phyloP scores from a whole-genome alignment of 768 basidiomycete species.

The Rhizopogon rudus region DNA sequence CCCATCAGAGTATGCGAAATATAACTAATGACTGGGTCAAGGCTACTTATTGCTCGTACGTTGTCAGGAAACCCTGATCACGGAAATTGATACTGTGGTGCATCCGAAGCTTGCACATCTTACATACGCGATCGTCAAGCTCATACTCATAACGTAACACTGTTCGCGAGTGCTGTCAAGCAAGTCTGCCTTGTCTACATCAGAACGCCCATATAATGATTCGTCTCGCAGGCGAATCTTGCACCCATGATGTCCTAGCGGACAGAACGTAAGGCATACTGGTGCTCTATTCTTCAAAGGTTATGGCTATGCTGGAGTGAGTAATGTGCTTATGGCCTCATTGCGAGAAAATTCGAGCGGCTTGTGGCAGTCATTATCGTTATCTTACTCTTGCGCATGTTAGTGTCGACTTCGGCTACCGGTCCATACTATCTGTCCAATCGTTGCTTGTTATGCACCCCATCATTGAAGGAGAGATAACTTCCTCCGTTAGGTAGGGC shows the following conservation, averaged over 20 bases:
- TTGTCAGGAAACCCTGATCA: too few relatives aligned
- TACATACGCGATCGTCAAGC: too few relatives aligned
- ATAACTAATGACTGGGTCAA: neutral
- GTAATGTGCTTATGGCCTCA: conserved; percentile 92
- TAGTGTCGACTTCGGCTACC: conserved; percentile 95
- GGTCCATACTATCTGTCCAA: conserved; percentile 92
- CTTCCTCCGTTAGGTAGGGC: conserved; percentile 72
- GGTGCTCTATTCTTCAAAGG: conserved; percentile 36
- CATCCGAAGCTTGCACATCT: conserved; percentile 9
- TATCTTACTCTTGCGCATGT: neutral
- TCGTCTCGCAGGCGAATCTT: conserved; percentile 61
- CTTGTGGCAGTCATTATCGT: neutral
- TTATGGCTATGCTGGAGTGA: conserved; percentile 37
- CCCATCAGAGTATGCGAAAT: conserved; percentile 8
- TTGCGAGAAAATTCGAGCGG: conserved; percentile 68
- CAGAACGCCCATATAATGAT: neutral
- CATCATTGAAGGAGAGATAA: conserved; percentile 82
- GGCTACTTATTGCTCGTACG: neutral
- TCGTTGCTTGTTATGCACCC: conserved; percentile 98
- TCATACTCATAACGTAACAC: conserved; percentile 53
- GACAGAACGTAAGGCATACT: conserved; percentile 60
- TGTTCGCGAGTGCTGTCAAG: conserved; percentile 77
- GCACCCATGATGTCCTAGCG: conserved; percentile 79
- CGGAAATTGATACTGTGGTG: conserved; percentile 80
- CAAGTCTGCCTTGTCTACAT: conserved; percentile 20